phyloP scores from a whole-genome alignment of 495 filamentous ascomycete genomes.

The Penicillium daleae region DNA sequence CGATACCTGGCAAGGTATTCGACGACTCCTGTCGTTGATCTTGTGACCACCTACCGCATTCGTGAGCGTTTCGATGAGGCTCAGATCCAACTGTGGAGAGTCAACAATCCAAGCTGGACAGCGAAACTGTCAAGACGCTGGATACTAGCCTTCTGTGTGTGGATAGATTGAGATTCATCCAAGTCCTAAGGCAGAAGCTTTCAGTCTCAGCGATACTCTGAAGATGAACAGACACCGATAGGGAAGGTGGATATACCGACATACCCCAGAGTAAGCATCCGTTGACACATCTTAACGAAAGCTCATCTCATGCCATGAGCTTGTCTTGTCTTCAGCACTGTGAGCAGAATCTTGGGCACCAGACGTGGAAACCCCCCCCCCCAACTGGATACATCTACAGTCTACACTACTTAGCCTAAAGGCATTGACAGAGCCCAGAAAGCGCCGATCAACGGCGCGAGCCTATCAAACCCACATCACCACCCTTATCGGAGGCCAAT shows the following conservation, averaged over 20 bases:
- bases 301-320: background rate
- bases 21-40: background rate
- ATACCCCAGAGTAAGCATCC: background rate
- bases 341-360: no score
- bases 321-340: no score
- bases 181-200: no score
- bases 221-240: background rate
- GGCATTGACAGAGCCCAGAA: background rate
- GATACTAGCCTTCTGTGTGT: no score
- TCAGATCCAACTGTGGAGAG: background rate
- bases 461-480: slow-evolving; percentile 1
- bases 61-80: slow-evolving; percentile 2
- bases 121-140: background rate
- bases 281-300: background rate
- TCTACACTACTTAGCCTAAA: background rate
- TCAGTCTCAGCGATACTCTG: no score
- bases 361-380: no score
- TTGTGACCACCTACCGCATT: slow-evolving; percentile 10
- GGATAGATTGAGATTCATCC: no score
- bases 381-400: no score
- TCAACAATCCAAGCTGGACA: background rate
- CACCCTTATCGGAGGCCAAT: background rate
- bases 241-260: background rate
- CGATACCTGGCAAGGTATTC: no score
- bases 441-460: background rate